These are phyloP conservation scores for Teunomyces lycoperdinae DNA, from an alignment of 805 yeast genomes.

Conservation along the genomic window DNA sequence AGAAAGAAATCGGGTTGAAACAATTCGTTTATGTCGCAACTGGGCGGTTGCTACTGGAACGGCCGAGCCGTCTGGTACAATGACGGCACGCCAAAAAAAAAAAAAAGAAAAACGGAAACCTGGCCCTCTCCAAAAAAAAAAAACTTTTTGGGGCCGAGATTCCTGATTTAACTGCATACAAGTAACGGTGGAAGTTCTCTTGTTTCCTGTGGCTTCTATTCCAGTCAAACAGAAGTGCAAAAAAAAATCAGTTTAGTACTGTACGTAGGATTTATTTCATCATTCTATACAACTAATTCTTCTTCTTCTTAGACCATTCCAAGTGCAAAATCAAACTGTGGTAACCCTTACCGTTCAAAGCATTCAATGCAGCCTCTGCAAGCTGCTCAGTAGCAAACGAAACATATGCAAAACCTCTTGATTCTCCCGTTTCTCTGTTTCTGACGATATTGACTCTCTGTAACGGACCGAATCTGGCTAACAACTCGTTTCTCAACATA, in stretches of 20 bases:
- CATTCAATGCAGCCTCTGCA: constrained; percentile 77
- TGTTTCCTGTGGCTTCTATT: no score
- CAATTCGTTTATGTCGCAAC: no score
- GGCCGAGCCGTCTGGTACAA: no score
- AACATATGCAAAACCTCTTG: constrained; percentile 95
- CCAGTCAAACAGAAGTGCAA: background rate
- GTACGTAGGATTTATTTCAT: background rate
- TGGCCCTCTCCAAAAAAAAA: no score
- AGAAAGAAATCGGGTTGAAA: no score
- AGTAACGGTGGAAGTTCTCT: no score
- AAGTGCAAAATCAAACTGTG: constrained; percentile 70
- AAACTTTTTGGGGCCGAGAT: no score
- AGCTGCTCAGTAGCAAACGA: constrained; percentile 63
- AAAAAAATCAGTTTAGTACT: background rate
- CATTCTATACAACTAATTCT: constrained; percentile 9
- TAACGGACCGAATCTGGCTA: constrained; percentile 62
- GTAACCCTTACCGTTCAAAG: constrained; percentile 86
- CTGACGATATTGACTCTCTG: constrained; percentile 81
- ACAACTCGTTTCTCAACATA: constrained; percentile 68
- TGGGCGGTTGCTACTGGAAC: no score
- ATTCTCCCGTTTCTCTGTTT: constrained; percentile 89
- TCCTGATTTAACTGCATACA: no score
- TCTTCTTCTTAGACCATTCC: constrained; percentile 48
- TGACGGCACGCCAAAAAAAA: no score
- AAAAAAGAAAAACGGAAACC: no score